Evolutionary conservation across 2,329 filamentous ascomycete species (phyloP).

Genomic region (Neocucurbitaria cava): DNA sequence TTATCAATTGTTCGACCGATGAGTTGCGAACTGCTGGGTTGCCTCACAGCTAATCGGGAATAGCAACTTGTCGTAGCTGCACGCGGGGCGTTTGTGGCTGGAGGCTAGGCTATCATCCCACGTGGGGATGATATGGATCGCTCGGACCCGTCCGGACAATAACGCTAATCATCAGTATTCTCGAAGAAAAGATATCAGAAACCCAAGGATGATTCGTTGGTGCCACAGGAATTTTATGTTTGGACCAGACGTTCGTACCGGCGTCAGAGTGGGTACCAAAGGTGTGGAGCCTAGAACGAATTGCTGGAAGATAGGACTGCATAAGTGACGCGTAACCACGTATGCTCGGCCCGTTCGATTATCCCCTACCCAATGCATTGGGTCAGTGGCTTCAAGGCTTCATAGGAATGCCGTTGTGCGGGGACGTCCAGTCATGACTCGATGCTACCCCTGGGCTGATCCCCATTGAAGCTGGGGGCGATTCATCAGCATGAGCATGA

Average conservation of each 20-base stretch:
- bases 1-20: too few relatives aligned
- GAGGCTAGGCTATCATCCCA: constrained; percentile 1
- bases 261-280: too few relatives aligned
- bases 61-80: not conserved
- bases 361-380: not conserved
- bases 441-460: constrained; percentile 6
- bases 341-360: not conserved
- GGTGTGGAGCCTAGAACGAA: not conserved
- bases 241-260: too few relatives aligned
- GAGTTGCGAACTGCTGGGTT: too few relatives aligned
- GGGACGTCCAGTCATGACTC: constrained; percentile 9
- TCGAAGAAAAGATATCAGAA: too few relatives aligned
- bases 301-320: not conserved
- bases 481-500: constrained; percentile 9
- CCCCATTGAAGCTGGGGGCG: constrained; percentile 1
- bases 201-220: too few relatives aligned
- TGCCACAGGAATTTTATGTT: too few relatives aligned
- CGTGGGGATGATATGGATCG: not conserved
- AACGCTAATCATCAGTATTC: too few relatives aligned
- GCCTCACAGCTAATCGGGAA: too few relatives aligned
- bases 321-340: not conserved
- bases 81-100: not conserved
- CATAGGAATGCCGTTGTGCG: constrained; percentile 3
- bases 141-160: not conserved
- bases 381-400: not conserved